These are phyloP conservation scores for Fraxinus albicans DNA, from an alignment of 305 asterid species.

Conservation along the genomic window DNA sequence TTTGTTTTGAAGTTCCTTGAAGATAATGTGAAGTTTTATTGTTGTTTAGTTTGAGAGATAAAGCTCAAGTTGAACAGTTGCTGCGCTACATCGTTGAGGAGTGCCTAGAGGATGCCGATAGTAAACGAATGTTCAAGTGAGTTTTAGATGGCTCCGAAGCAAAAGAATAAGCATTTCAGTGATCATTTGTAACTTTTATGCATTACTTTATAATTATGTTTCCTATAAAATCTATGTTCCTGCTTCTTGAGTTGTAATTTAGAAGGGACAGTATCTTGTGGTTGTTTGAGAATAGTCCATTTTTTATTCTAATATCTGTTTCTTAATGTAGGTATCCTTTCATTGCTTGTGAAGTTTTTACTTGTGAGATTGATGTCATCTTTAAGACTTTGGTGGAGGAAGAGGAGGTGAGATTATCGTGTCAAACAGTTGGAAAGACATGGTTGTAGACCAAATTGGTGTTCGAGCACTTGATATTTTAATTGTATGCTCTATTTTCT, in stretches of 20 bases:
- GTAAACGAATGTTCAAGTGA: slow-evolving; percentile 83
- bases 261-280: slow-evolving; percentile 15
- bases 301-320: slow-evolving; percentile 23
- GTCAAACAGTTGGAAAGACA: slow-evolving; percentile 20
- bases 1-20: neutral
- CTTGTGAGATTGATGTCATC: slow-evolving; percentile 97
- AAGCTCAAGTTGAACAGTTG: slow-evolving; percentile 83
- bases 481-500: slow-evolving; percentile 26
- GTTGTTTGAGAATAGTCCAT: slow-evolving; percentile 12
- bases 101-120: slow-evolving; percentile 83
- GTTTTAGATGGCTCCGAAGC: slow-evolving; percentile 23
- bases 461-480: slow-evolving; percentile 20
- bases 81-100: slow-evolving; percentile 82
- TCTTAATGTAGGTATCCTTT: slow-evolving; percentile 78
- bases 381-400: slow-evolving; percentile 93
- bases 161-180: neutral
- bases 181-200: neutral
- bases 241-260: neutral
- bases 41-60: slow-evolving; percentile 82
- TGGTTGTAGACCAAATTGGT: slow-evolving; percentile 9
- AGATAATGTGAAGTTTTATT: slow-evolving; percentile 9
- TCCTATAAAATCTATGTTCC: neutral
- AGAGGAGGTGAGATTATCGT: slow-evolving; percentile 65
- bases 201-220: neutral
- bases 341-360: slow-evolving; percentile 93